A percentile compares a stretch with the other conserved stretches of the same genome.
Evolutionary conservation across 2,329 filamentous ascomycete genomes (phyloP).

Genomic region (Claviceps arundinis): DNA sequence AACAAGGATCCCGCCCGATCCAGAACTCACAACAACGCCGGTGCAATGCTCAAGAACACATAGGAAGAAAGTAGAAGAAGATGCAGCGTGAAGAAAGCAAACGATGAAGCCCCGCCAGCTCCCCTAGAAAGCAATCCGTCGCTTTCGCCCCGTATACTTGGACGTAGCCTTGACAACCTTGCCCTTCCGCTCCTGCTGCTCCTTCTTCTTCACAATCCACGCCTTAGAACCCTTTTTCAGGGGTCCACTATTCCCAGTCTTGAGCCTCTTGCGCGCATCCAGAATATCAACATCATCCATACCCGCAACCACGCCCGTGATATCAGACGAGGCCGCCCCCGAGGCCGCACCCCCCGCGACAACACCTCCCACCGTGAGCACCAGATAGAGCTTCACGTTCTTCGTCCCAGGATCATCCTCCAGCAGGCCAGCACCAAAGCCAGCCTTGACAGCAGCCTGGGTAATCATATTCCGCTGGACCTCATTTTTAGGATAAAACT

Average conservation of each 20-base stretch:
- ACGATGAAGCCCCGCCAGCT: neutral
- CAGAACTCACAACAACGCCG: constrained; percentile 12
- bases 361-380: constrained; percentile 63
- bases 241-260: constrained; percentile 30
- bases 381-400: constrained; percentile 90
- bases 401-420: constrained; percentile 96
- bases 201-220: constrained; percentile 78
- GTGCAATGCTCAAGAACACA: constrained; percentile 11
- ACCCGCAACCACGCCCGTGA: constrained; percentile 76
- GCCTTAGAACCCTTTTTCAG: constrained; percentile 71
- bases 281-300: constrained; percentile 81
- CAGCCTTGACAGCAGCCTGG: constrained; percentile 77
- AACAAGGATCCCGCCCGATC: neutral
- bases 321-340: constrained; percentile 51
- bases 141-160: constrained; percentile 87
- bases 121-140: constrained; percentile 59
- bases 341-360: constrained; percentile 30
- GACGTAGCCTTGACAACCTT: constrained; percentile 86
- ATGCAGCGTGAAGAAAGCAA: neutral
- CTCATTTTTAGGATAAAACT: constrained; percentile 97
- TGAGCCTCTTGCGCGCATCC: constrained; percentile 47
- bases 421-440: constrained; percentile 86
- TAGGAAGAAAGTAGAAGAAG: neutral
- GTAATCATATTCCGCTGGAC: constrained; percentile 86
- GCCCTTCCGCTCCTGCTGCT: constrained; percentile 87